These are phyloP conservation scores for Choiromyces venosus DNA, from an alignment of 495 filamentous ascomycete species.

Conservation along the genomic window DNA sequence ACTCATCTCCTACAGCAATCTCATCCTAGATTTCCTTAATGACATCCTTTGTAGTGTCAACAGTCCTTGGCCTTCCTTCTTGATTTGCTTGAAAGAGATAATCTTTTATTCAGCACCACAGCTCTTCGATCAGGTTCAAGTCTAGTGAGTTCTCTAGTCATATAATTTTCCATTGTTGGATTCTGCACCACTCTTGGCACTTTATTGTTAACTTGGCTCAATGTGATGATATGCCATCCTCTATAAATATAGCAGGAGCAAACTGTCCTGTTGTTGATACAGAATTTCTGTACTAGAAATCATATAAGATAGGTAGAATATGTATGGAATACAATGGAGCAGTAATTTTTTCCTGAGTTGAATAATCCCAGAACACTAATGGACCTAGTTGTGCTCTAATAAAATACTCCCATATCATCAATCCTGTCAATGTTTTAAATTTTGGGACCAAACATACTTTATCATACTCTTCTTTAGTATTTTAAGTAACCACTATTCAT, in stretches of 20 bases:
- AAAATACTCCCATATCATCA: conserved; percentile 12
- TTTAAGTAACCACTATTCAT: conserved; percentile 4
- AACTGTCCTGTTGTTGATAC: neutral
- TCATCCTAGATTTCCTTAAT: too few relatives aligned
- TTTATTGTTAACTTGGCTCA: neutral
- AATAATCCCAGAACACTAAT: too few relatives aligned
- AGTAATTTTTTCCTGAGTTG: conserved; percentile 5
- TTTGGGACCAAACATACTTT: conserved; percentile 12
- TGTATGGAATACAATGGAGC: conserved; percentile 7
- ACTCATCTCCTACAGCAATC: too few relatives aligned
- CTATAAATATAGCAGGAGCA: conserved; percentile 13
- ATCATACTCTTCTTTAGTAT: too few relatives aligned
- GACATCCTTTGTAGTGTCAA: too few relatives aligned
- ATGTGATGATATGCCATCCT: conserved; percentile 7
- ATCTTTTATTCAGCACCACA: conserved; percentile 23
- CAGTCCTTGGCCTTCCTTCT: too few relatives aligned
- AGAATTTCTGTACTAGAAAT: conserved; percentile 4
- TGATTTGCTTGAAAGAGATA: conserved; percentile 8
- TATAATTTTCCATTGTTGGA: neutral
- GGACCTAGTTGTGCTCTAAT: conserved; percentile 1
- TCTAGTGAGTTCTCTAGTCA: conserved; percentile 19
- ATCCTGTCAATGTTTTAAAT: conserved; percentile 12
- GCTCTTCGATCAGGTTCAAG: conserved; percentile 22
- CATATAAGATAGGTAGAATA: too few relatives aligned
- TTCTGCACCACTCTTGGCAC: neutral